Evolutionary conservation across 2,329 filamentous ascomycete species (phyloP), one percentile per base, ranked within the genome.

Genomic region (Sarocladium brachiariae): DNA sequence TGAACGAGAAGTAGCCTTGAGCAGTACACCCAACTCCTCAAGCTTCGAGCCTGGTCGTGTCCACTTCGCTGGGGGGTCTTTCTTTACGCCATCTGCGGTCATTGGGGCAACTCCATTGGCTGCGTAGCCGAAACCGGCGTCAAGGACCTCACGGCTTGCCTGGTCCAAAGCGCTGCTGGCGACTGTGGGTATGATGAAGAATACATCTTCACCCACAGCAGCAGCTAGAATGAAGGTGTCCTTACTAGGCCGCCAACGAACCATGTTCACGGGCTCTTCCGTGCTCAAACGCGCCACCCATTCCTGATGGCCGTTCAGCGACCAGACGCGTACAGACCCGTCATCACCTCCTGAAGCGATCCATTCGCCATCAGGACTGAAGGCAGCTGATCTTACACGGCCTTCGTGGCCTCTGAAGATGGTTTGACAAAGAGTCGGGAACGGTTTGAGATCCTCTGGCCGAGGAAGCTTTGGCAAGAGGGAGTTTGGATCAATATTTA

Each of bases 401-500:
- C 92, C 92, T 55, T 89, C 82, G 62, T 99, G 93, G 10, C 92
- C 92, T 55, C 82, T 76, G 74, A 93, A 97, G 11, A 95, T 78
- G 5, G 89, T 89, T 39, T 91, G 87, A 59, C 88, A 92, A 8
- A 89, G 83, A 0, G 91, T 96, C 13, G 93, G 93, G 76, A 97
- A 99, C 2, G 93, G 93, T 61, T 89, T 89, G 52, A 99, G 77
- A 61, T 99, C 92, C 60, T 96, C 89, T 1, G 93, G 92, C 53
- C 87, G 88, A 7, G 95, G 93, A 7, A 99, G 76, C 66, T 96
- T 96, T 11, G 93, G 92, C 31, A 99, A 78, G 48, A 99, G 75
- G 33, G 89, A 95, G 66, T 87, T 87, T 2, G 93, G 93, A 61
- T 99, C 93, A 62, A 99, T 97, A 70, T 97, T 96, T 62, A 99